Evolutionary conservation across 139 green algal species (phyloP).

Genomic region (Volvox reticuliferus): DNA sequence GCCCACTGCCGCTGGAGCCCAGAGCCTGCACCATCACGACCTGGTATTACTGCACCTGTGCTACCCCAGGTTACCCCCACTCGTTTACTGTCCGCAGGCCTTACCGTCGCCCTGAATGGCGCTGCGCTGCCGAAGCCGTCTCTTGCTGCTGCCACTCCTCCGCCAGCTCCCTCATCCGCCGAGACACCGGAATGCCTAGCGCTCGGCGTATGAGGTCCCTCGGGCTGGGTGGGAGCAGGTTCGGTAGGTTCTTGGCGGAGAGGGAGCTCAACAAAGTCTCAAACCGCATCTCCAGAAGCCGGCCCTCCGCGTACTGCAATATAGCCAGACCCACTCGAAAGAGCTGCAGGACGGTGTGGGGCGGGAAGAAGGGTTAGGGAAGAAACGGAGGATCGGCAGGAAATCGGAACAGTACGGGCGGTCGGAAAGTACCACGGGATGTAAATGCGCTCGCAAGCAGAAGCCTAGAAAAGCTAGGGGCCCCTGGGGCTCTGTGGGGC

Average conservation of each 20-base stretch:
- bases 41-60: too few relatives aligned
- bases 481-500: too few relatives aligned
- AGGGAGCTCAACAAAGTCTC: conserved; percentile 60
- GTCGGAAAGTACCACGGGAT: too few relatives aligned
- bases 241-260: conserved; percentile 44
- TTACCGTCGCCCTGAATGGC: too few relatives aligned
- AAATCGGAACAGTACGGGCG: too few relatives aligned
- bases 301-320: conserved; percentile 68
- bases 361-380: not conserved
- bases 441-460: too few relatives aligned
- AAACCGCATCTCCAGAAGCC: conserved; percentile 68
- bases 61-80: too few relatives aligned
- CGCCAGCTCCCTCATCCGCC: conserved; percentile 50
- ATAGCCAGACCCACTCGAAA: conserved; percentile 84
- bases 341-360: conserved; percentile 34
- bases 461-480: too few relatives aligned
- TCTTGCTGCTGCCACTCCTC: conserved; percentile 21
- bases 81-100: too few relatives aligned
- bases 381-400: not conserved
- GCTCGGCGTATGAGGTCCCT: conserved; percentile 53
- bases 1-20: too few relatives aligned
- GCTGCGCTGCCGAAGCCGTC: too few relatives aligned
- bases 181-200: conserved; percentile 60
- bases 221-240: conserved; percentile 43
- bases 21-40: too few relatives aligned